Evolutionary conservation across 2,329 filamentous ascomycete genomes (phyloP), one percentile per base, ranked within the genome.

Genomic region (Paracoccidioides lutzii): DNA sequence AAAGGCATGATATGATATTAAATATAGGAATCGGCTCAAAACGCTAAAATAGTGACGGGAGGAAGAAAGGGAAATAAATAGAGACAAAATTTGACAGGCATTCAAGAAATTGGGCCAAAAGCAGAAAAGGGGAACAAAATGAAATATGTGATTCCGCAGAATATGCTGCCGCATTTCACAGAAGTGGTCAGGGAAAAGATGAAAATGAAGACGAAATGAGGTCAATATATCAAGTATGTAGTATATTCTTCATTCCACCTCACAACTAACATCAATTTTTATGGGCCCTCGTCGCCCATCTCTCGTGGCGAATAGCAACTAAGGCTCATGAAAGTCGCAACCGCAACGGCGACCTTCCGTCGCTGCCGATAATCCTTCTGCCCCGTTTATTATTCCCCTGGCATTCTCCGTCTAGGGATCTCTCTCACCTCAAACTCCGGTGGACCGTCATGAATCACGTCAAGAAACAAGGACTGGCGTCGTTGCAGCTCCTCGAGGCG

Each of bases 401-500:
- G 46, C 46, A 38, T 54, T 15, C 32, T 40, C 8, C 42, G 28
- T 4, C 28, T 45, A 28, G 32, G 53, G 50, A 55, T 58, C 40
- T 35, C 32, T 33, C 49, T 38, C 33, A 32, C 37, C 10, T 56
- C 54, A 15, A 53, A 10, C 10, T 58, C 45, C 35, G 14, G 46
- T 2, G 33, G 14, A 32, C 46, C 33, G 15, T 15, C 33, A 7
- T 9, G 46, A 7, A 22, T 42, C 28, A 57, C 53, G 56, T 81
- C 72, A 62, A 88, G 71, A 55, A 79, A 75, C 62, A 83, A 80
- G 55, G 79, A 81, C 71, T 88, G 84, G 64, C 82, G 78, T 66
- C 77, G 76, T 57, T 81, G 83, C 60, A 90, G 76, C 70, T 85
- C 82, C 68, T 86, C 82, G 63, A 90, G 80, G 71, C 84, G 83